Evolutionary conservation across 2,329 filamentous ascomycete genomes (phyloP).

Genomic region (Hawksworthiomyces lignivorus): DNA sequence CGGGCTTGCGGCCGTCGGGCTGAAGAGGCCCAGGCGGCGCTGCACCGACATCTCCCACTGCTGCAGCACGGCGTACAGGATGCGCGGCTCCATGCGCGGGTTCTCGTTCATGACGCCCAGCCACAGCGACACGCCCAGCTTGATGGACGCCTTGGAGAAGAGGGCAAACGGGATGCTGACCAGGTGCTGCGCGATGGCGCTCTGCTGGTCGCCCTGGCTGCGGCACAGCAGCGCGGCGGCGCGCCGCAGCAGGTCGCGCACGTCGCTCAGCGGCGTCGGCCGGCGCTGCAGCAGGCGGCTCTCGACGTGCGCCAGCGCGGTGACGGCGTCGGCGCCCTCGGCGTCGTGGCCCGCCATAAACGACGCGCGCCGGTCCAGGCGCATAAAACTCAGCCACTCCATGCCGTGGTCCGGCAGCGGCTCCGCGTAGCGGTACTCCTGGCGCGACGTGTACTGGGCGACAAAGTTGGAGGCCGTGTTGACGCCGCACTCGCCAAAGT

Average conservation of each 20-base stretch:
- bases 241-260: conserved; percentile 73
- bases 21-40: conserved; percentile 74
- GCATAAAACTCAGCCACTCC: conserved; percentile 57
- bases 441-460: conserved; percentile 92
- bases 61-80: conserved; percentile 79
- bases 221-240: conserved; percentile 83
- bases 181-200: conserved; percentile 74
- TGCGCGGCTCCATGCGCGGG: conserved; percentile 73
- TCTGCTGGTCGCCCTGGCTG: conserved; percentile 60
- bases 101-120: conserved; percentile 96
- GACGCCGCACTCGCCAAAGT: conserved; percentile 63
- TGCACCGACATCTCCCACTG: conserved; percentile 85
- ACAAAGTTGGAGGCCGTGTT: conserved; percentile 95
- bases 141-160: conserved; percentile 92
- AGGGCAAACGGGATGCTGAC: conserved; percentile 88
- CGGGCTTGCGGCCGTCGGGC: conserved; percentile 58
- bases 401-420: conserved; percentile 60
- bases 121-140: conserved; percentile 92
- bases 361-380: conserved; percentile 43
- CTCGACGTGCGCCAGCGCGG: conserved; percentile 66
- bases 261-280: conserved; percentile 61
- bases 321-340: conserved; percentile 52
- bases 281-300: conserved; percentile 61
- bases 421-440: conserved; percentile 89
- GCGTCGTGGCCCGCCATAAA: conserved; percentile 43